phyloP scores from a whole-genome alignment of 257 asterid genomes.

The Schizonepeta tenuifolia region DNA sequence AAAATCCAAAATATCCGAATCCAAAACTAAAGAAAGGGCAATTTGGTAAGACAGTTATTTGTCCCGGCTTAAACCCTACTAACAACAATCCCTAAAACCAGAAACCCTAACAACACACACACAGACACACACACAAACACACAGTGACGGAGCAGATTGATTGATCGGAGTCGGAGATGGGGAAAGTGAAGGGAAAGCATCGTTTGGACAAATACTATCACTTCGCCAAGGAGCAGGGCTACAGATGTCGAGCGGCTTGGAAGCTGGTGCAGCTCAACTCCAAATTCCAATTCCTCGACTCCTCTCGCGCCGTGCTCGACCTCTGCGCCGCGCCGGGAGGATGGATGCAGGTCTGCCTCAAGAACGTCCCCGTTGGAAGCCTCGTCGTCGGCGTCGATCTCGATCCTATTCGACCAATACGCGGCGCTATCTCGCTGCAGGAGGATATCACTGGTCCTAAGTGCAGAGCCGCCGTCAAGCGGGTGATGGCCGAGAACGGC shows the following conservation, averaged over 20 bases:
- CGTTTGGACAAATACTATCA: slow-evolving; percentile 83
- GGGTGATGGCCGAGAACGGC: slow-evolving; percentile 78
- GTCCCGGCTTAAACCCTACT: slow-evolving; percentile 25
- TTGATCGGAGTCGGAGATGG: slow-evolving; percentile 47
- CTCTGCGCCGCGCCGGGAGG: slow-evolving; percentile 99
- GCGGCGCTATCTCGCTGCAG: slow-evolving; percentile 81
- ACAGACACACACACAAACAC: neutral
- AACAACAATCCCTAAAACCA: neutral
- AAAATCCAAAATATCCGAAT: neutral
- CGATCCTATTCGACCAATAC: slow-evolving; percentile 77
- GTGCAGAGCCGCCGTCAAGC: slow-evolving; percentile 64
- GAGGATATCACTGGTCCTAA: slow-evolving; percentile 76
- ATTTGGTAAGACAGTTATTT: neutral
- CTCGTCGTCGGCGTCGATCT: slow-evolving; percentile 88
- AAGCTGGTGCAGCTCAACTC: slow-evolving; percentile 86
- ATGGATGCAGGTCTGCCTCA: slow-evolving; percentile 92
- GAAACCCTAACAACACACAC: slow-evolving; percentile 8
- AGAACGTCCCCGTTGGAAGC: slow-evolving; percentile 80
- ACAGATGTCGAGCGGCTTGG: slow-evolving; percentile 92
- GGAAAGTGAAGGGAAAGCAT: slow-evolving; percentile 91
- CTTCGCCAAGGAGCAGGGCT: slow-evolving; percentile 86
- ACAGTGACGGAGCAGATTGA: neutral
- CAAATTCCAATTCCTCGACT: slow-evolving; percentile 68
- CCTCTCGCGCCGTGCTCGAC: slow-evolving; percentile 79
- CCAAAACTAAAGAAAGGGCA: neutral